phyloP scores from a whole-genome alignment of 2,329 filamentous ascomycete genomes.

The Alternaria metachromatica region DNA sequence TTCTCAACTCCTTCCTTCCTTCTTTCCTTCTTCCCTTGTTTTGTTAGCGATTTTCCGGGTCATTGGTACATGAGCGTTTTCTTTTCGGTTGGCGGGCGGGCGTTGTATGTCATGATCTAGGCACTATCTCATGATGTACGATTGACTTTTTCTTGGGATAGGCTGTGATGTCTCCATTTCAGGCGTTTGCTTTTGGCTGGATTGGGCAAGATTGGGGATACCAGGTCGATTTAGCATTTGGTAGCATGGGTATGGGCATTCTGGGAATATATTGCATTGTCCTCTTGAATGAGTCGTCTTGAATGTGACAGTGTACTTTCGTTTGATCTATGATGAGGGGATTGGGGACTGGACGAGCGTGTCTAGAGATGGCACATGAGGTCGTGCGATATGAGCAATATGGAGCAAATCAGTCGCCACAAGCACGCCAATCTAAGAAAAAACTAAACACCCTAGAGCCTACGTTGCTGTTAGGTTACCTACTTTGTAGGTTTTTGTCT shows the following conservation, averaged over 20 bases:
- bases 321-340: neutral
- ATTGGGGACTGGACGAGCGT: neutral
- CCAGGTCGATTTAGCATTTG: slow-evolving; percentile 1
- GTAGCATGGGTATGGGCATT: slow-evolving; percentile 1
- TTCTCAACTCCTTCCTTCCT: slow-evolving; percentile 2
- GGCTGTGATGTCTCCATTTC: neutral
- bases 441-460: neutral
- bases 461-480: neutral
- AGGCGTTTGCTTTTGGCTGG: neutral
- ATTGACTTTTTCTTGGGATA: neutral
- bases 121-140: neutral
- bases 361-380: neutral
- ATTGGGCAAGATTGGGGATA: neutral
- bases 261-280: neutral
- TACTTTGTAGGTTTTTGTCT: neutral
- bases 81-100: neutral
- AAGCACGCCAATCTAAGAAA: too few species aligned
- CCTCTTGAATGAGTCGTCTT: neutral
- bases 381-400: neutral
- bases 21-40: neutral
- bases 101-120: neutral
- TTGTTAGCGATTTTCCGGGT: neutral
- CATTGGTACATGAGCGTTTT: neutral
- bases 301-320: neutral
- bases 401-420: too few species aligned